Evolutionary conservation across 805 yeast genomes (phyloP), one percentile per base, ranked within the genome.

Genomic region (Spathaspora sp.): DNA sequence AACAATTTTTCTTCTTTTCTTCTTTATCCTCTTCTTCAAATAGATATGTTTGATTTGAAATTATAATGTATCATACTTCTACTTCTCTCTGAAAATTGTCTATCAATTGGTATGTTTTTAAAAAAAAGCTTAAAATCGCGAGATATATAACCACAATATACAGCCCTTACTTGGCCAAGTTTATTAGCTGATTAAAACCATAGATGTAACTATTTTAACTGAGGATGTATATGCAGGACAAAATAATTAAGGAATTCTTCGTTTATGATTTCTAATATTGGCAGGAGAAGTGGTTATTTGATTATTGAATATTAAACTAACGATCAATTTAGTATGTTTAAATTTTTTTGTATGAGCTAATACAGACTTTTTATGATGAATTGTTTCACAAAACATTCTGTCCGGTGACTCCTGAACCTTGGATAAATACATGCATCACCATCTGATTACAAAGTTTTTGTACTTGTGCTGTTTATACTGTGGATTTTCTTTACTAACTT

Each of bases 351-450:
- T 31, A n/a, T 32, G 11, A 17, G 20, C n/a, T 31, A 14, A 35
- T 14, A 19, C 26, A 14, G 12, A n/a, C n/a, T 16, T 23, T 42
- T 8, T 48, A 63, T 65, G 69, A 65, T 65, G 68, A 35, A 64
- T 56, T 49, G 60, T 61, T 54, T 51, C 64, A 58, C 66, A 57
- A 29, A 23, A 51, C 59, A 52, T 53, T 56, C 52, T 65, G 65
- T 70, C 76, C 79, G 81, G 82, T 70, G 82, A 79, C 65, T 63
- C 80, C 79, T 88, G 94, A 84, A 85, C 94, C 87, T 18, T 73
- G 87, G 88, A 85, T 81, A 74, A 75, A 82, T 44, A 62, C 97
- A 89, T 89, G 97, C 97, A 89, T 89, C 96, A 89, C 97, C 97
- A 89, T 87, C 96, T 89, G 96, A 89, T 65, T 60, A 42, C 12